Base-by-base conservation (phyloP, 2,329 filamentous ascomycete species). In the Colletotrichum tamarilloi region DNA sequence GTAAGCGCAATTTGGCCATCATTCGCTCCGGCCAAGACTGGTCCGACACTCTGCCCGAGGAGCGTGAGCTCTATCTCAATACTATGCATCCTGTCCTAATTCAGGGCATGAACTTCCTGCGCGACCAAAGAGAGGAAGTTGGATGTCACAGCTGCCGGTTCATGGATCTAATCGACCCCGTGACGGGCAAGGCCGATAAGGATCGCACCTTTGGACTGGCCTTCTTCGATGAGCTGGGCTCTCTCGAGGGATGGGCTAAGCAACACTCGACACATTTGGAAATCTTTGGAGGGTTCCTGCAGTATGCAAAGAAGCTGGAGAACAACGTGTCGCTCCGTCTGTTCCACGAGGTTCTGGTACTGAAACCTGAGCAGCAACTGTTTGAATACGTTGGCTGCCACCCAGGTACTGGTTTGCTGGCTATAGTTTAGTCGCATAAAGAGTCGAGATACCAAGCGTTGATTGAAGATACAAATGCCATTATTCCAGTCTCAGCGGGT, bases 1-100 rank as follows among this genome's bases (percentile, higher is more conserved):
- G 84, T 1, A 81, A 78, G 72, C 77, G 79, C 67, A 86, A 87
- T 69, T 78, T 86, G 5, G 79, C 80, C 38, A 78, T 86, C 19
- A 86, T 87, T 49, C 82, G 84, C 30, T 86, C 84, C 0, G 85
- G 84, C 0, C 85, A 87, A 73, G 84, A 86, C 71, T 87, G 84
- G 85, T 82, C 80, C 0, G 79, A 77, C 28, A 85, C 84, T 2
- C 70, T 77, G 5, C 81, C 82, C 1, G 79, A 81, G 32, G 85
- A 87, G 77, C 80, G 84, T 1, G 79, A 81, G 57, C 75, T 86
- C 2, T 87, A 86, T 74, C 78, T 86, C 11, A 79, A 81, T 30
- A 85, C 82, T 5, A 86, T 87, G 83, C 84, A 86, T 66, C 85
- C 85, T 0, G 82, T 85, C 1, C 78, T 87, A 6, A 77, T 78